Percentiles rank a stretch among this genome's conserved stretches.
Conservation (phyloP, 495 filamentous ascomycete species). For the Immersiella caudata region DNA sequence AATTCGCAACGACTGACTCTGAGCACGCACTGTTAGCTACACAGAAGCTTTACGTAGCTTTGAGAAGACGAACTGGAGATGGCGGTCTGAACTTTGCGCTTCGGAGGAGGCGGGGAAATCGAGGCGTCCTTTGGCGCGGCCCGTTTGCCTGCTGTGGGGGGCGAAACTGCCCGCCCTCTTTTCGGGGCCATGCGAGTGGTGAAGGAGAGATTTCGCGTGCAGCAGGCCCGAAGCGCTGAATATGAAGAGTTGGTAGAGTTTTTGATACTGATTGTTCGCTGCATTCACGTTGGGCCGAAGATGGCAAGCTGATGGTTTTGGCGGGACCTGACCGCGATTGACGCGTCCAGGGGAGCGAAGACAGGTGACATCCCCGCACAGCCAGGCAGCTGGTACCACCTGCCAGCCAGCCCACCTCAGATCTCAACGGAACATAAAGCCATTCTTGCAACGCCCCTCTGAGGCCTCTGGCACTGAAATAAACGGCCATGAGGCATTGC, state of each 20-base stretch:
- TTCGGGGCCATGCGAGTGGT: slow-evolving; percentile 11
- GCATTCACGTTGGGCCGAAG: no score
- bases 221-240: no score
- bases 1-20: slow-evolving; percentile 72
- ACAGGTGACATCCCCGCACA: slow-evolving; percentile 17
- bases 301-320: no score
- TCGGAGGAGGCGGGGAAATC: slow-evolving; percentile 63
- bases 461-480: no score
- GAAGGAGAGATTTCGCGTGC: neutral
- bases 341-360: slow-evolving; percentile 24
- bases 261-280: no score
- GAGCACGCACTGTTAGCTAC: slow-evolving; percentile 26
- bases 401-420: neutral
- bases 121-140: slow-evolving; percentile 30
- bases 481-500: no score
- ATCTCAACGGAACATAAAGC: no score
- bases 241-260: no score
- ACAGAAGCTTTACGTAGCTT: neutral
- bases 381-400: neutral
- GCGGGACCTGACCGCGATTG: no score
- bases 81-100: slow-evolving; percentile 67
- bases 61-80: slow-evolving; percentile 63
- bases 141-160: slow-evolving; percentile 24
- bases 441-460: no score
- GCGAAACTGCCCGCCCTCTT: neutral